Base-by-base conservation (phyloP, 1,139 yeast species). In the Kurtzmaniella quercitrusa region DNA sequence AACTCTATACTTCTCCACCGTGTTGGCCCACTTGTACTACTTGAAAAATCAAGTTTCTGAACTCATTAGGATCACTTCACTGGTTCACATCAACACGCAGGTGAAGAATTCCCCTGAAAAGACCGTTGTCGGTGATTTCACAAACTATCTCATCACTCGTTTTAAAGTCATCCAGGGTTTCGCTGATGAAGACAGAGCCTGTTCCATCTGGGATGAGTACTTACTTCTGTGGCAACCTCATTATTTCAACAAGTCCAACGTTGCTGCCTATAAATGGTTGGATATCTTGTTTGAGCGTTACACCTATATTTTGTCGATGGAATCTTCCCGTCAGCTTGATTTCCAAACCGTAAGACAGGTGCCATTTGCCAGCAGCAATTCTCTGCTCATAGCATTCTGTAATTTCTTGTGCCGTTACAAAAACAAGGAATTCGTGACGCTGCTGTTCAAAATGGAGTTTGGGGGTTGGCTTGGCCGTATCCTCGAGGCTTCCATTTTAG, bases 231-330 rank as follows among this genome's bases (percentile, higher is more conserved):
- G 55, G 18, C 52, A 46, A 24, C 69, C 70, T 10, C 24, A 27
- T 6, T 34, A 24, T 15, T 69, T 68, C 47, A 45, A 50, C 19
- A 65, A 63, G 47, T 60, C 71, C 6, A 67, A 68, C 40, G 63
- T 69, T 18, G 63, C 71, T 2, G 73, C 68, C 2, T 62, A 63
- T 42, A 55, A 61, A 44, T 73, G 78, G 78, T 55, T 68, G n/a
- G 68, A 63, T 23, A 53, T 64, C 31, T 50, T 70, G 38, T 62
- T 58, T 46, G 52, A 51, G 25, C 57, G 60, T 41, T 57, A 68
- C 29, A 58, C 68, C 11, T 40, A 47, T 16, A 46, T 51, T 12
- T 52, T 68, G 41, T 49, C 64, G 12, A 51, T 55, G 12, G 53
- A 56, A 24, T 67, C 66, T 2, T 23, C 41, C 3, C 12, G 15